phyloP scores from a whole-genome alignment of 1,139 yeast species.

The Hanseniaspora uvarum region DNA sequence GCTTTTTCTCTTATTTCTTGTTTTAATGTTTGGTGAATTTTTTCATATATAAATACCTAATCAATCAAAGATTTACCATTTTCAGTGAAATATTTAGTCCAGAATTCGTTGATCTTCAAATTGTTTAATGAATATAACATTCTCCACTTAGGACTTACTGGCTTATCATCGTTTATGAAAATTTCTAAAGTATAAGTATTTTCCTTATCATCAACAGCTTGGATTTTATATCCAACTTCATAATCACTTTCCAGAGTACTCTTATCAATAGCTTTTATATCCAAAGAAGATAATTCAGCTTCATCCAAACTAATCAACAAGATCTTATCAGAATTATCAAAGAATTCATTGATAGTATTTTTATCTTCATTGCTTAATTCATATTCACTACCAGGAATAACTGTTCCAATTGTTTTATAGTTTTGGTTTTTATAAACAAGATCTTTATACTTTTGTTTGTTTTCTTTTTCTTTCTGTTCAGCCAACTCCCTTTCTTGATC shows the following conservation, averaged over 20 bases:
- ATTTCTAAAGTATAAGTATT: background rate
- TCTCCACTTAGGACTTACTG: constrained; percentile 18
- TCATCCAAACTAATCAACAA: constrained; percentile 39
- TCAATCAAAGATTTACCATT: background rate
- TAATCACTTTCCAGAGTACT: background rate
- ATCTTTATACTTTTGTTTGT: constrained; percentile 16
- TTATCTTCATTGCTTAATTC: constrained; percentile 20
- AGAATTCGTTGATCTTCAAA: constrained; percentile 8
- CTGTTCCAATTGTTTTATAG: constrained; percentile 16
- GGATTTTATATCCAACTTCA: constrained; percentile 8
- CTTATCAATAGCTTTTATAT: constrained; percentile 19
- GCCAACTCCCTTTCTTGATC: constrained; percentile 8
- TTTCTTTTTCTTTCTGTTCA: constrained; percentile 9
- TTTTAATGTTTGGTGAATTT: too few relatives aligned
- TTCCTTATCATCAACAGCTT: background rate
- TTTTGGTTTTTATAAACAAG: constrained; percentile 15
- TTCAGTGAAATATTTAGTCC: constrained; percentile 3
- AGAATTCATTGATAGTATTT: constrained; percentile 35
- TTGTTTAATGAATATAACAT: constrained; percentile 15
- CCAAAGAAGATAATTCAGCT: constrained; percentile 32
- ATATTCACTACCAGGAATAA: constrained; percentile 12
- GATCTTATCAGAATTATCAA: constrained; percentile 42
- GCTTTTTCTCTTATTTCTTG: too few relatives aligned
- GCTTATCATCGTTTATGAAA: constrained; percentile 11
- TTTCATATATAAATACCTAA: too few relatives aligned